These are phyloP conservation scores for Golubevia pallescens DNA, from an alignment of 1,284 basidiomycete genomes.

Conservation along the genomic window DNA sequence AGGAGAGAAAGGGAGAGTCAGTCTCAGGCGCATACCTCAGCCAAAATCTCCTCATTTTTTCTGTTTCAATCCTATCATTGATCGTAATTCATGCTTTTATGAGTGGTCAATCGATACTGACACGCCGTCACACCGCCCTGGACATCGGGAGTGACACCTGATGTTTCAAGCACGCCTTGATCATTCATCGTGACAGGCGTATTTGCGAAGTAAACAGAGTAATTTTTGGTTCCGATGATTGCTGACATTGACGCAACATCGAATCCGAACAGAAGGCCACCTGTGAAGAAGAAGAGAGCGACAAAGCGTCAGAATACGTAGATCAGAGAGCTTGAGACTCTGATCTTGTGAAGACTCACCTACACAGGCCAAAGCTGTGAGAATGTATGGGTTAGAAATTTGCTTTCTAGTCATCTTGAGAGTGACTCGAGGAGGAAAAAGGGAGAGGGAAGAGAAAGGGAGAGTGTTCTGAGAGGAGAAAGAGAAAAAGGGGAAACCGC, in stretches of 20 bases:
- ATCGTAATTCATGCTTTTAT: too few relatives aligned
- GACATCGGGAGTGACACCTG: too few relatives aligned
- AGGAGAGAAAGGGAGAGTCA: too few relatives aligned
- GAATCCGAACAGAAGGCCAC: conserved; percentile 33
- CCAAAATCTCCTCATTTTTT: too few relatives aligned
- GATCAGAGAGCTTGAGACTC: neutral
- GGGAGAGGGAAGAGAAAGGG: neutral
- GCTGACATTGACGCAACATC: conserved; percentile 22
- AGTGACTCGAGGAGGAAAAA: neutral
- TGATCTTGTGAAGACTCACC: neutral
- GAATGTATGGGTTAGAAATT: conserved; percentile 27
- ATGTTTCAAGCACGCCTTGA: too few relatives aligned
- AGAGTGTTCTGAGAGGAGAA: too few relatives aligned
- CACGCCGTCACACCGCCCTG: too few relatives aligned
- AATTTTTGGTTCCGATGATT: conserved; percentile 24
- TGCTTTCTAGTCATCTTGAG: conserved; percentile 18
- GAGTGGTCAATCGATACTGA: too few relatives aligned
- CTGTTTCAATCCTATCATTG: too few relatives aligned
- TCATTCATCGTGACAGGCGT: neutral
- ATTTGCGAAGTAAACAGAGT: conserved; percentile 20
- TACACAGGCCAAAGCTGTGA: conserved; percentile 24
- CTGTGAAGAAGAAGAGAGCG: neutral
- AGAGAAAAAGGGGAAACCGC: too few relatives aligned
- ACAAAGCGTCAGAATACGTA: neutral
- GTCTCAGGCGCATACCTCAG: too few relatives aligned